Evolutionary conservation across 23 red algal genomes (phyloP).

Genomic region (Cyanidioschyzon merolae): DNA sequence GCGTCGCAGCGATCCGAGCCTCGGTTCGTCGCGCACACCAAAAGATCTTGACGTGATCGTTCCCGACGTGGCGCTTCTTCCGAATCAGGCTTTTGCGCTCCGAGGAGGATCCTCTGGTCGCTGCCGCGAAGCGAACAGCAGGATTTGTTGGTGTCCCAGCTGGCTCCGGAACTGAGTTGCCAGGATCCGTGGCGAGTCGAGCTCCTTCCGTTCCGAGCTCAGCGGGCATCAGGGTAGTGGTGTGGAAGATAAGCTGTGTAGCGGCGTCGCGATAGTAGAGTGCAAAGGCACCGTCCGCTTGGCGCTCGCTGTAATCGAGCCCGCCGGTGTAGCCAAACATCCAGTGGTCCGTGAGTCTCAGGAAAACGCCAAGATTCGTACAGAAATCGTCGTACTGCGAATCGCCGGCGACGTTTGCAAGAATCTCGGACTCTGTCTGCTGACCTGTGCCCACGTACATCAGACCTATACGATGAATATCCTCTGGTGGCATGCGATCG

Average conservation of each 20-base stretch:
- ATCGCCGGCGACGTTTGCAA: slow-evolving; percentile 2
- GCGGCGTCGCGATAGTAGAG: neutral
- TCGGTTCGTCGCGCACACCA: neutral
- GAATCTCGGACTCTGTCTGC: neutral
- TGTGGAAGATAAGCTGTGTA: slow-evolving; percentile 22
- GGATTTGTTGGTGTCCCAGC: neutral
- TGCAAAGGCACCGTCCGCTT: slow-evolving; percentile 14
- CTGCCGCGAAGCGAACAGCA: neutral
- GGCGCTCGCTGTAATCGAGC: slow-evolving; percentile 16
- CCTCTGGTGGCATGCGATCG: slow-evolving; percentile 11
- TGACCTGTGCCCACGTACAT: neutral
- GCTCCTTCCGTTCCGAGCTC: neutral
- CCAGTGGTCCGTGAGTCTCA: neutral
- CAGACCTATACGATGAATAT: neutral
- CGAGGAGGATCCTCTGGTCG: neutral
- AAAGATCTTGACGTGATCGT: slow-evolving; percentile 27
- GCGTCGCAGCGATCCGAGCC: neutral
- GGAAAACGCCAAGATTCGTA: neutral
- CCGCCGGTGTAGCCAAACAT: slow-evolving; percentile 18
- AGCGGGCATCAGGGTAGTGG: slow-evolving; percentile 24
- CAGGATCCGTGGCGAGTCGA: neutral
- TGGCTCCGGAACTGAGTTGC: neutral
- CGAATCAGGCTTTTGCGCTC: neutral
- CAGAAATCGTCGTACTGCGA: neutral
- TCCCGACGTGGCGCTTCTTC: slow-evolving; percentile 29